Evolutionary conservation across 257 asterid genomes (phyloP).

Genomic region (Datura wrightii): DNA sequence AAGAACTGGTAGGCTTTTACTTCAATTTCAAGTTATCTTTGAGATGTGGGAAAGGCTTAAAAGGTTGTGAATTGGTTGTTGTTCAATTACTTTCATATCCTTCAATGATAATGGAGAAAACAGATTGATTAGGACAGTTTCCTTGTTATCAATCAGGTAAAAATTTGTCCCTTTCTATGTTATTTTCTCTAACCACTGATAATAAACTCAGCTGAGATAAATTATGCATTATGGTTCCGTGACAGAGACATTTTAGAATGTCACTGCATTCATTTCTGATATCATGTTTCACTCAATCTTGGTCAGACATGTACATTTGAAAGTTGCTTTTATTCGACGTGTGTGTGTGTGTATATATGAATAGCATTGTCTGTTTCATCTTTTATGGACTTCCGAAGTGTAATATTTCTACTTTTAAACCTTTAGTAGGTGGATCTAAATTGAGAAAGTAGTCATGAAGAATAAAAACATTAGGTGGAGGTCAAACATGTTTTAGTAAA

Average conservation of each 20-base stretch:
- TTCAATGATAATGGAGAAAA: conserved; percentile 11
- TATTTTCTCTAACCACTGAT: conserved; percentile 19
- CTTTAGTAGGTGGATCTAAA: background rate
- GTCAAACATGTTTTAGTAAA: conserved; percentile 5
- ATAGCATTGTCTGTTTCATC: background rate
- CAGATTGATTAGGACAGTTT: conserved; percentile 28
- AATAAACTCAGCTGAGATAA: background rate
- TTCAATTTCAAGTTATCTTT: conserved; percentile 60
- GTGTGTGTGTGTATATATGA: background rate
- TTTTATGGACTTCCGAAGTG: background rate
- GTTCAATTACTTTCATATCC: conserved; percentile 33
- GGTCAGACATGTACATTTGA: background rate
- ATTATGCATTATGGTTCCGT: background rate
- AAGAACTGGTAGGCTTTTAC: conserved; percentile 41
- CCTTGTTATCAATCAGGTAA: background rate
- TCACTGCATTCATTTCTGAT: background rate
- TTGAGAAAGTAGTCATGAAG: conserved; percentile 1
- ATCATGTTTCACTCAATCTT: conserved; percentile 19
- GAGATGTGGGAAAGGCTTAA: conserved; percentile 30
- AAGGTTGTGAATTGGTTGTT: background rate
- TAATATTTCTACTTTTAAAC: background rate
- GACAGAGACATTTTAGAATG: background rate
- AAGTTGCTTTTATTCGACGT: conserved; percentile 12
- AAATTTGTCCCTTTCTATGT: background rate
- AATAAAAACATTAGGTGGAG: conserved; percentile 10